A percentile compares a stretch with the other conserved stretches of the same genome.
Conservation (phyloP, 2,329 filamentous ascomycete genomes). For the Aphanocladium album region DNA sequence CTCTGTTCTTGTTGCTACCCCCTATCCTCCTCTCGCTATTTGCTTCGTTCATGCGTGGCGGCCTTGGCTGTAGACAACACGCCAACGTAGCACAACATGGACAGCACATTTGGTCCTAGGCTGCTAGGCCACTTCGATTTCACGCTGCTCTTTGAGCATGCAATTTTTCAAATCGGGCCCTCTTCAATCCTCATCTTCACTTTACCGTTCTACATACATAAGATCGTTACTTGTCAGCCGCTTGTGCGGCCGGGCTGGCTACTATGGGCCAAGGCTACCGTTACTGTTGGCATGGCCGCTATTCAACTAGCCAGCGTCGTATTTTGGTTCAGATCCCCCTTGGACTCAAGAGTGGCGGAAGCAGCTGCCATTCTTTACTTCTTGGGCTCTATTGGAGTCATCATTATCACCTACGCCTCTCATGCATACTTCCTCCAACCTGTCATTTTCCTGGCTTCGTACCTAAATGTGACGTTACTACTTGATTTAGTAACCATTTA, state of each 20-base stretch:
- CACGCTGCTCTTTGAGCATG: neutral
- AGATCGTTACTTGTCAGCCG: neutral
- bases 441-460: conserved; percentile 27
- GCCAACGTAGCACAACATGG: neutral
- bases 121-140: neutral
- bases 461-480: conserved; percentile 26
- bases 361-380: conserved; percentile 24
- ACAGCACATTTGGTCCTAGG: neutral
- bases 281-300: rapidly evolving
- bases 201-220: neutral
- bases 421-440: conserved; percentile 28
- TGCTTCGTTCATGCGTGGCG: too few relatives aligned
- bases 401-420: conserved; percentile 27
- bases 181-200: neutral
- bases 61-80: too few relatives aligned
- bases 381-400: conserved; percentile 23
- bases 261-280: conserved; percentile 21
- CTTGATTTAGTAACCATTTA: conserved; percentile 28
- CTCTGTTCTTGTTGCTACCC: too few relatives aligned
- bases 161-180: neutral
- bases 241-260: conserved; percentile 9
- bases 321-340: conserved; percentile 21
- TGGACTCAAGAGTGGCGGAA: conserved; percentile 21
- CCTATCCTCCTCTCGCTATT: neutral
- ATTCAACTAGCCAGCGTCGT: conserved; percentile 22